Evolutionary conservation across 192 early-diverging fungal genomes (phyloP), one percentile per base, ranked within the genome.

Genomic region (Linnemannia elongata): DNA sequence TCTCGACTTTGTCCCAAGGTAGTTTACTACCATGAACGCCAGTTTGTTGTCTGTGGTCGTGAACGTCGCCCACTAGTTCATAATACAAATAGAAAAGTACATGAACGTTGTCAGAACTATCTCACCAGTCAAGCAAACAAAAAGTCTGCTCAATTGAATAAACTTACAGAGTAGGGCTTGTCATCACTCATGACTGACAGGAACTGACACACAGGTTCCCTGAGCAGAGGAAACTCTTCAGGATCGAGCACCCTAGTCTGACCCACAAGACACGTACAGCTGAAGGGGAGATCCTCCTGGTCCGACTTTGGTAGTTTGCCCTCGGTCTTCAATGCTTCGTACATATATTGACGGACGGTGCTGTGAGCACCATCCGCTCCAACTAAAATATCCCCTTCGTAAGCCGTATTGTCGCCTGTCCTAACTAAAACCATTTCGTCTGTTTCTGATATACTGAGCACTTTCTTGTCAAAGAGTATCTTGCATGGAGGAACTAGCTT

Each of bases 291-390:
- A 8, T 35, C 55, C 20, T 36, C 22, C 13, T 66, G 39, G 27
- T 77, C 75, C 0, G 41, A 27, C 35, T 38, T 60, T 44, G 75
- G 75, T 6, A 77, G 36, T 20, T 18, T 38, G 36, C 38, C 75
- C 20, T 66, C 7, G 1, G 12, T 36, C 4, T 33, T 45, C 22
- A 77, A 27, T 18, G 1, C 10, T 38, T 38, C 35, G 75, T 77
- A 77, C 39, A 77, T 10, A 17, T 66, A 27, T 4, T 77, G 35
- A n/a, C 75, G 75, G 10, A 77, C 57, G 0, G 60, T 44, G 39
- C 47, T 55, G 55, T 77, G 60, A 17, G 75, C 52, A 30, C 75
- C 75, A n/a, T 77, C 75, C 3, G 60, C 60, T 15, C 60, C 60
- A 9, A 33, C 60, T 30, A 66, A 33, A 33, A 66, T 35, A 33